Percentiles rank a stretch among this genome's conserved stretches.
phyloP scores from a whole-genome alignment of 371 early-diverging fungal genomes.

The Dichotomocladium elegans region DNA sequence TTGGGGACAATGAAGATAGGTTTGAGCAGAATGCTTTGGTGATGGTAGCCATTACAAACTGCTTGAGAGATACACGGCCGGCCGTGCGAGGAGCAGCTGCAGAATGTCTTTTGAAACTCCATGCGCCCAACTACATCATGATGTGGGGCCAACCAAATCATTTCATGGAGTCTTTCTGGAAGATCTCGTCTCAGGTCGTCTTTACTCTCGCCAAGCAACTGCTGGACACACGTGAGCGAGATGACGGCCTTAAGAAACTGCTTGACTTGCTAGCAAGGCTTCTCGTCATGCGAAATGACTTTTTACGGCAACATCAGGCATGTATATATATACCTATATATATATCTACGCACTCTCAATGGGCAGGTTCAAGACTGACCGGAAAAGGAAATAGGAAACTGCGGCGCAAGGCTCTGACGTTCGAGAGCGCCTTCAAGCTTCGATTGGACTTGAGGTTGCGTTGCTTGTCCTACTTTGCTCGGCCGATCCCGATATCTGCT shows the following conservation, averaged over 20 bases:
- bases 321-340: too few relatives aligned
- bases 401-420: conserved; percentile 46
- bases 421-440: conserved; percentile 62
- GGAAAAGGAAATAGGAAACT: conserved; percentile 21
- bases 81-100: conserved; percentile 59
- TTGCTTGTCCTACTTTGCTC: conserved; percentile 71
- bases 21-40: conserved; percentile 57
- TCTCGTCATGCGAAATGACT: conserved; percentile 57
- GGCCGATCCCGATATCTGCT: conserved; percentile 66
- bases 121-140: conserved; percentile 43
- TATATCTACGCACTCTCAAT: too few relatives aligned
- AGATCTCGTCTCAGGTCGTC: conserved; percentile 47
- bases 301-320: conserved; percentile 38
- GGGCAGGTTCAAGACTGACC: too few relatives aligned
- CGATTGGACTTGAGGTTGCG: conserved; percentile 67
- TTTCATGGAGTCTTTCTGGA: conserved; percentile 60
- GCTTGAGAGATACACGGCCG: conserved; percentile 52
- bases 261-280: conserved; percentile 59
- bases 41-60: conserved; percentile 51
- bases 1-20: conserved; percentile 14
- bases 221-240: conserved; percentile 42
- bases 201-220: conserved; percentile 38
- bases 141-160: conserved; percentile 54
- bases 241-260: conserved; percentile 49
- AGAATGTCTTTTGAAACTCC: conserved; percentile 60